A percentile compares a stretch with the other conserved stretches of the same genome.
phyloP scores from a whole-genome alignment of 495 filamentous ascomycete species.

The Lophiotrema nucula region DNA sequence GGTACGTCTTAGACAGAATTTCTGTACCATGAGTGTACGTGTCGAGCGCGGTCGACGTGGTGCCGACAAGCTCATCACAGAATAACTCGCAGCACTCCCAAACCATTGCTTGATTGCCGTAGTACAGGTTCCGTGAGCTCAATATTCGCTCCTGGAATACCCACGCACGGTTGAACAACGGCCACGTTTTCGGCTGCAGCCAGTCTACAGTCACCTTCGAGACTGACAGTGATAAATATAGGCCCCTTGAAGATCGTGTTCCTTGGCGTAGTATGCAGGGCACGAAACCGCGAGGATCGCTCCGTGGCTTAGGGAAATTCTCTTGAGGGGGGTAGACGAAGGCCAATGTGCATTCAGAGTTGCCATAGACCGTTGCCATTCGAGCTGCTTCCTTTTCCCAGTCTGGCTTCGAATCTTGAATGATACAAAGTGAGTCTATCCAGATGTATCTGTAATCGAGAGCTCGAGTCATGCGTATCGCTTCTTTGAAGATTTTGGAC shows the following conservation, averaged over 20 bases:
- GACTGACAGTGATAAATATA: neutral
- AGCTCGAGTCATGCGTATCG: constrained; percentile 34
- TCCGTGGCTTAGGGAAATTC: neutral
- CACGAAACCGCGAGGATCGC: constrained; percentile 4
- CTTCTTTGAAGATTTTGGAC: constrained; percentile 35
- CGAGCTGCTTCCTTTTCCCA: constrained; percentile 44
- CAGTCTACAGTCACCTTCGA: neutral
- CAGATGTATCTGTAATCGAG: constrained; percentile 45
- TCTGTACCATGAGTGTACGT: neutral
- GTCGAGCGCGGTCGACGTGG: neutral
- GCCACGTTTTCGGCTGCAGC: neutral
- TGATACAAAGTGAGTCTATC: constrained; percentile 50
- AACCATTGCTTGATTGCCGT: constrained; percentile 11
- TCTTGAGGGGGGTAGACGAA: constrained; percentile 2
- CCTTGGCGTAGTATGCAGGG: neutral
- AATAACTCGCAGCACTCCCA: neutral
- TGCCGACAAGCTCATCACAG: neutral
- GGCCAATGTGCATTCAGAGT: constrained; percentile 41
- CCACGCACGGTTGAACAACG: constrained; percentile 1
- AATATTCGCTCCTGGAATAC: constrained; percentile 7
- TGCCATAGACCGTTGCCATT: constrained; percentile 46
- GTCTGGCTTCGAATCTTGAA: constrained; percentile 45
- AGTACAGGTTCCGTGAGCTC: neutral
- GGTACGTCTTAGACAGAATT: neutral
- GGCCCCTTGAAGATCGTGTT: neutral